Evolutionary conservation across 2,329 filamentous ascomycete species (phyloP), one percentile per base, ranked within the genome.

Genomic region (Ascochyta pisi): DNA sequence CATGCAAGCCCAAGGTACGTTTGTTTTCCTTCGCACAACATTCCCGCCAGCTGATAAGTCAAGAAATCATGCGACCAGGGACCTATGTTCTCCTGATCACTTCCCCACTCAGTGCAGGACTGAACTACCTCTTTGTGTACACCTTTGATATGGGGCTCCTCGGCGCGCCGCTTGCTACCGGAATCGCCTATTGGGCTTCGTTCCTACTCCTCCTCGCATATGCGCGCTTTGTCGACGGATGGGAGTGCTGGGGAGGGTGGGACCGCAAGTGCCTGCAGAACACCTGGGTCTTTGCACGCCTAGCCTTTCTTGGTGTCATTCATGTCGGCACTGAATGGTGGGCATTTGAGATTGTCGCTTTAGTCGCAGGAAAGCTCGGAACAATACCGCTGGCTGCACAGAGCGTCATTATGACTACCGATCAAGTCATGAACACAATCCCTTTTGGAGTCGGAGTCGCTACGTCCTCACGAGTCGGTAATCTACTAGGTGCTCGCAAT

Each of bases 241-340:
- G 82, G 53, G 86, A 89, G 64, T 92, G 90, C 74, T 96, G 92
- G 92, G 89, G 89, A 41, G 92, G 92, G 0, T 87, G 87, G 73
- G 84, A 84, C 6, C 80, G 82, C 4, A 83, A 82, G 43, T 89
- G 88, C 2, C 70, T 90, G n/a, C 79, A 83, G 1, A 89, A 93
- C 65, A 80, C 90, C 15, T 77, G 83, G 15, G 86, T 86, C 0
- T 96, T 96, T 71, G 82, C 89, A 1, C 85, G 86, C 9, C 84
- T 96, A 3, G 90, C 92, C 0, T 75, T 89, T 13, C 79, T 96
- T 0, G 92, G 92, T 0, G 82, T 96, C 38, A 77, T 96, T 3
- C 92, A 96, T 61, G 90, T 96, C 5, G 92, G 91, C 3, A 95
- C 91, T 0, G 92, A 96, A 76, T 96, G 91, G 92, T 96, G 92